Base-by-base conservation (phyloP, 2,329 filamentous ascomycete species). In the Madurella mycetomatis region DNA sequence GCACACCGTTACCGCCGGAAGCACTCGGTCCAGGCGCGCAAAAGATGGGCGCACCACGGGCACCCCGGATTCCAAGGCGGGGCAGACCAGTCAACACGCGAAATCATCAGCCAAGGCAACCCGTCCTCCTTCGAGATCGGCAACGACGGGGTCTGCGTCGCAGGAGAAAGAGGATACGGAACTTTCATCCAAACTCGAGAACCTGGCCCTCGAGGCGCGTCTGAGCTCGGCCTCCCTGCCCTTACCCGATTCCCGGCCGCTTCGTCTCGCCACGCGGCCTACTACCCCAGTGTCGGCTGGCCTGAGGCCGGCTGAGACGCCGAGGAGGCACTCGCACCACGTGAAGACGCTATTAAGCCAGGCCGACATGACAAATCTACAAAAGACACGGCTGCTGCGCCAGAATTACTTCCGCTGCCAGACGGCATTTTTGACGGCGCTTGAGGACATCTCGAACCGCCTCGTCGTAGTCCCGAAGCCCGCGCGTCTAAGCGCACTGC, bases 401-500 rank as follows among this genome's bases (percentile, higher is more conserved):
- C 87, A 91, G 56, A 89, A 94, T 68, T 94, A 94, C 69, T 94
- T 92, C 67, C 79, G 88, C 50, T 89, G 84, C 57, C 81, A 94
- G 69, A 92, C 88, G 1, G 86, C 90, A 62, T 92, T 94, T 65
- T 68, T 94, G 57, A 87, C 85, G 3, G 89, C 89, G 1, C 77
- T 94, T 15, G 88, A 92, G 68, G 86, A 88, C 61, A 92, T 94
- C 50, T 94, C 89, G 2, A 92, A 90, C 66, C 84, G 88, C n/a
- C 74, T 94, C 43, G 87, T 94, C 5, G 79, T 87, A 51, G 89
- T 94, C 5, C 89, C 89, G 1, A 94, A 94, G 67, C 83, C 85
- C 34, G 89, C 89, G 41, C 83, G 89, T 32, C 78, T 94, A 62
- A 94, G 89, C 69, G 89, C 90, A 41, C 74, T 94, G 44, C 81